Percentiles rank a stretch among this genome's conserved stretches.
Evolutionary conservation across 352 stramenopile species (phyloP).

Genomic region (Globisporangium uncinulatum): DNA sequence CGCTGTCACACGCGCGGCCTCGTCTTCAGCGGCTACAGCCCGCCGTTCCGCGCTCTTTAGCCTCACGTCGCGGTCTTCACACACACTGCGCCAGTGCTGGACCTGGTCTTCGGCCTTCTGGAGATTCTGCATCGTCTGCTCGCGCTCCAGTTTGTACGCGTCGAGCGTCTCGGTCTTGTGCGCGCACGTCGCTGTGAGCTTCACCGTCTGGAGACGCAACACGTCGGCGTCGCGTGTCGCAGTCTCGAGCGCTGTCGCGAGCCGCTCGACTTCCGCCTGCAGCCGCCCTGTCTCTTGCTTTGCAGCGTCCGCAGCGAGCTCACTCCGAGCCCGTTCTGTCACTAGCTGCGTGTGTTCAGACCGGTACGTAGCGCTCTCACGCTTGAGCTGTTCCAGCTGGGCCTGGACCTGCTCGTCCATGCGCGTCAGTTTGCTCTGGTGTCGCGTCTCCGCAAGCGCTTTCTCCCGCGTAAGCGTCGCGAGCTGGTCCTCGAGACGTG

Average conservation of each 20-base stretch:
- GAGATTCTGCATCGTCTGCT: conserved; percentile 33
- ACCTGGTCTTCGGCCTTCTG: conserved; percentile 42
- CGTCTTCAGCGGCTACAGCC: conserved; percentile 32
- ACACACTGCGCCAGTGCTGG: conserved; percentile 30
- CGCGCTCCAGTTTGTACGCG: conserved; percentile 35
- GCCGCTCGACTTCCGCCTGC: conserved; percentile 42
- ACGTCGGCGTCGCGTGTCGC: conserved; percentile 32
- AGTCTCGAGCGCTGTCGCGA: conserved; percentile 42
- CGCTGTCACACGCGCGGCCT: conserved; percentile 30
- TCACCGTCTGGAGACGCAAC: conserved; percentile 48
- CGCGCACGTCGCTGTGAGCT: conserved; percentile 43
- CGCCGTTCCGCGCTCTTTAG: conserved; percentile 39
- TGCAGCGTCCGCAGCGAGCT: conserved; percentile 34
- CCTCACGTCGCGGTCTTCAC: conserved; percentile 32
- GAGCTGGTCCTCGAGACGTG: conserved; percentile 25
- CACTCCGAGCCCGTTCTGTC: conserved; percentile 46
- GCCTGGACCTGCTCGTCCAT: conserved; percentile 61
- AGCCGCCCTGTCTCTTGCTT: conserved; percentile 43
- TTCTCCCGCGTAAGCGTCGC: conserved; percentile 42
- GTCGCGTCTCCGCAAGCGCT: conserved; percentile 30
- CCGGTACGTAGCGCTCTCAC: conserved; percentile 54
- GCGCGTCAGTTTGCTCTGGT: conserved; percentile 39
- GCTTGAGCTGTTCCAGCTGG: conserved; percentile 41
- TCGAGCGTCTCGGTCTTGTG: conserved; percentile 50
- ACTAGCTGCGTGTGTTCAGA: conserved; percentile 38